These are phyloP conservation scores for Ulota crispa DNA, from an alignment of 225 moss, liverwort and hornwort genomes.

Conservation along the genomic window DNA sequence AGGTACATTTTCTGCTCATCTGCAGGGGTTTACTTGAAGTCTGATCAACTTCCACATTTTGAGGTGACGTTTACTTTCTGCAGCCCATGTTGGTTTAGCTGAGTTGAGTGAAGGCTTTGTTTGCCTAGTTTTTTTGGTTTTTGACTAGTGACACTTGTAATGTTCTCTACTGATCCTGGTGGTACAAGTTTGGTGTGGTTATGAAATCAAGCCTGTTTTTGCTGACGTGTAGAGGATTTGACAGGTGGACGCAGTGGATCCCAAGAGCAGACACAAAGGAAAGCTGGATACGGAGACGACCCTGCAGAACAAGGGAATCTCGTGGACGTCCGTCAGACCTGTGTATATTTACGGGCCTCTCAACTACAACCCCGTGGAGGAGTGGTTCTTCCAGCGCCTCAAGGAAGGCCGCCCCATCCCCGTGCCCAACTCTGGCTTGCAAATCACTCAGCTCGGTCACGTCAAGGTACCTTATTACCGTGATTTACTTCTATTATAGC, in stretches of 20 bases:
- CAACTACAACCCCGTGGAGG: slow-evolving; percentile 98
- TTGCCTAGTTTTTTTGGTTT: too few species aligned
- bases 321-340: slow-evolving; percentile 92
- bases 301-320: slow-evolving; percentile 64
- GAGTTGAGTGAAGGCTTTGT: not conserved
- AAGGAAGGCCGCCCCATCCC: slow-evolving; percentile 90
- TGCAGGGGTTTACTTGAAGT: slow-evolving; percentile 97
- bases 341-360: slow-evolving; percentile 98
- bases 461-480: slow-evolving; percentile 58
- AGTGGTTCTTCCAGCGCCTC: slow-evolving; percentile 99
- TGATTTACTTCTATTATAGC: too few species aligned
- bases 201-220: not conserved
- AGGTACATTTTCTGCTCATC: slow-evolving; percentile 99
- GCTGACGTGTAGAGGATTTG: not conserved
- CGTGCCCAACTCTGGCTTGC: slow-evolving; percentile 86
- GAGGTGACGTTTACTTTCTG: slow-evolving; percentile 52
- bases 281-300: slow-evolving; percentile 93
- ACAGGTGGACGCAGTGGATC: slow-evolving; percentile 93
- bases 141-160: not conserved
- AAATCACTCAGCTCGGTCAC: slow-evolving; percentile 99
- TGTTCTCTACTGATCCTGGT: not conserved
- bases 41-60: slow-evolving; percentile 94
- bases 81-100: not conserved
- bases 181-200: not conserved
- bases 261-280: slow-evolving; percentile 98